Percentiles rank a stretch among this genome's conserved stretches.
Conservation (phyloP, 2,329 filamentous ascomycete genomes). For the Sclerotinia trifoliorum region DNA sequence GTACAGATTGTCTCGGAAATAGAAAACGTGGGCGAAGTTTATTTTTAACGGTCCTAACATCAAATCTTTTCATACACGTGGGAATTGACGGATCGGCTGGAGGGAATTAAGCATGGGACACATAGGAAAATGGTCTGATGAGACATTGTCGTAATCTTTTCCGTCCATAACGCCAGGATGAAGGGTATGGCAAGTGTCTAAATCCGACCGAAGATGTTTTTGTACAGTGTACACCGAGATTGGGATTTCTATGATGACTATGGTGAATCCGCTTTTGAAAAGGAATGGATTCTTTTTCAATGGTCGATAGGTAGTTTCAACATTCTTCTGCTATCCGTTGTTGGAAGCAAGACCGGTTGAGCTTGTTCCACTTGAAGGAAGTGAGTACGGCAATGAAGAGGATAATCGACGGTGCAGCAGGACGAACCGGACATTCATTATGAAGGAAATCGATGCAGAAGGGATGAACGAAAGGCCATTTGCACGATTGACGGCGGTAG, state of each 20-base stretch:
- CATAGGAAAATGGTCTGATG: background rate
- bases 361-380: background rate
- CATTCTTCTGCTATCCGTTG: background rate
- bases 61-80: background rate
- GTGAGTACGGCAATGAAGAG: background rate
- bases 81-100: background rate
- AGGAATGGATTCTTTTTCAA: background rate
- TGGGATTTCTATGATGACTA: too few species aligned
- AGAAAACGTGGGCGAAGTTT: background rate
- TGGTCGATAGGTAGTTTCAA: background rate
- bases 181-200: background rate
- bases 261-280: background rate
- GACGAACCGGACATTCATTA: background rate
- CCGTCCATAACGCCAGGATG: constrained; percentile 5
- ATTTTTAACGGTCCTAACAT: background rate
- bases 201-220: background rate
- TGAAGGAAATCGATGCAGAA: background rate
- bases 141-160: background rate
- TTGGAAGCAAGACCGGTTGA: background rate
- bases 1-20: background rate
- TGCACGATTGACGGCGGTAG: background rate
- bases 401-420: background rate
- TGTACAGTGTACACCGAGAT: background rate
- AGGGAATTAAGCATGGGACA: background rate
- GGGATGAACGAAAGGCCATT: constrained; percentile 1